Conservation (phyloP, 1,284 basidiomycete genomes). For the Cronartium quercuum region DNA sequence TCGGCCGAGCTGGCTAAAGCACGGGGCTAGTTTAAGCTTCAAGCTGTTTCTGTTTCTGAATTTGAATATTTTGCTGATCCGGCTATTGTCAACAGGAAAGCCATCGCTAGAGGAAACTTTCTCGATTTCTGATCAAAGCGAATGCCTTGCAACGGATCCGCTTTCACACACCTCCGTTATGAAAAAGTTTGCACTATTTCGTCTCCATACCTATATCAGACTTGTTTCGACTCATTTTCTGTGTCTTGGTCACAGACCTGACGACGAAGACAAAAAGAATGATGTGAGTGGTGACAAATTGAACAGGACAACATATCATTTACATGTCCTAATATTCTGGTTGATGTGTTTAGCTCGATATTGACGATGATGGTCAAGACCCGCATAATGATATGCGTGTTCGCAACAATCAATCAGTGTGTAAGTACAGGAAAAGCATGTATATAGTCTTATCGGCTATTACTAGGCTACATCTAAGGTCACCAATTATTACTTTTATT, state of each 20-base stretch:
- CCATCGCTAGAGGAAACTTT: conserved; percentile 19
- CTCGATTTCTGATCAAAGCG: conserved; percentile 26
- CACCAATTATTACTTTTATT: no score
- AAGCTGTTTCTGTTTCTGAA: not conserved
- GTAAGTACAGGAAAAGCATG: no score
- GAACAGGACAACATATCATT: no score
- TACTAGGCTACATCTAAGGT: no score
- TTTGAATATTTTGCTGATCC: not conserved
- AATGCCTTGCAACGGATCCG: not conserved
- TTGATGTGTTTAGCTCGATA: no score
- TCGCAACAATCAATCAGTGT: no score
- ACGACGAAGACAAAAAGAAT: not conserved
- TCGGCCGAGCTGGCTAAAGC: conserved; percentile 32
- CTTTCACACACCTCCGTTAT: not conserved
- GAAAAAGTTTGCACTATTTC: not conserved
- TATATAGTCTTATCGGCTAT: no score
- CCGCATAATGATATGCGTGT: no score
- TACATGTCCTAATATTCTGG: no score
- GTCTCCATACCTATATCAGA: not conserved
- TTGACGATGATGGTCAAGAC: no score
- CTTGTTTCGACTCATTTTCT: not conserved
- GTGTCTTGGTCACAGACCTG: not conserved
- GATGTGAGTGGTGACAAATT: not conserved
- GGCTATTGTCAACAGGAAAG: conserved; percentile 6
- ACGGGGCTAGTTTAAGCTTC: not conserved